Conservation (phyloP, 768 basidiomycete genomes). For the Daedaleopsis nitida region DNA sequence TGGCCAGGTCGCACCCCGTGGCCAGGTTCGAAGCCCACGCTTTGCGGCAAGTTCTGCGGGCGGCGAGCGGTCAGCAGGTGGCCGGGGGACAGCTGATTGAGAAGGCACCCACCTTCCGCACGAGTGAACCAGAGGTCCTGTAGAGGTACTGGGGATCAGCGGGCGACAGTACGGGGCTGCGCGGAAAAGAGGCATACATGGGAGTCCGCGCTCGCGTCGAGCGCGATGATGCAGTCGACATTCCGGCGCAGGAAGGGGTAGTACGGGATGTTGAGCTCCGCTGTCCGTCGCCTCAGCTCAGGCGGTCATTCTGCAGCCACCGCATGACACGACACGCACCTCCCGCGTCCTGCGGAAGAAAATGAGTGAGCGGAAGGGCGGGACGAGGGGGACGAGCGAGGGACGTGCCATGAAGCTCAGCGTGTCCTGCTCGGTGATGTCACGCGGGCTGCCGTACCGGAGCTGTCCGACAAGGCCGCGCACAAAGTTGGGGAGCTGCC, state of each 20-base stretch:
- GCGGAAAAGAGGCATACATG: conserved; percentile 14
- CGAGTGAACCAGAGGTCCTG: conserved; percentile 32
- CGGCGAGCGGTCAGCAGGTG: not conserved
- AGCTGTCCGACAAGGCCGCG: conserved; percentile 27
- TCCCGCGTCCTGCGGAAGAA: conserved; percentile 25
- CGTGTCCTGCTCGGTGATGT: conserved; percentile 24
- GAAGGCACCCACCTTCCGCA: conserved; percentile 23
- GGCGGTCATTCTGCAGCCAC: not conserved
- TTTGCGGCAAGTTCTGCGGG: conserved; percentile 26
- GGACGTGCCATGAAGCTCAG: conserved; percentile 27
- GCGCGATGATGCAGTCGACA: conserved; percentile 30
- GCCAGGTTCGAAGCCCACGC: conserved; percentile 29
- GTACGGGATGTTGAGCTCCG: conserved; percentile 30
- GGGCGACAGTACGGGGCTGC: not conserved
- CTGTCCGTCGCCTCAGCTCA: conserved; percentile 9
- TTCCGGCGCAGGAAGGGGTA: conserved; percentile 28
- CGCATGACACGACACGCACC: conserved; percentile 11
- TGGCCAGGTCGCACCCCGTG: conserved; percentile 28
- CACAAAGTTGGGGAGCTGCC: conserved; percentile 29
- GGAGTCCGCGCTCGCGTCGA: conserved; percentile 30
- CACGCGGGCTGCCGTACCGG: conserved; percentile 23
- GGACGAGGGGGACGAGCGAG: not conserved
- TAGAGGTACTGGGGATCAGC: not conserved
- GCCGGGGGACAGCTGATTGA: not conserved
- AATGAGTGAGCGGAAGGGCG: not conserved